Conservation (phyloP, 257 asterid species). For the Przewalskia tangutica region DNA sequence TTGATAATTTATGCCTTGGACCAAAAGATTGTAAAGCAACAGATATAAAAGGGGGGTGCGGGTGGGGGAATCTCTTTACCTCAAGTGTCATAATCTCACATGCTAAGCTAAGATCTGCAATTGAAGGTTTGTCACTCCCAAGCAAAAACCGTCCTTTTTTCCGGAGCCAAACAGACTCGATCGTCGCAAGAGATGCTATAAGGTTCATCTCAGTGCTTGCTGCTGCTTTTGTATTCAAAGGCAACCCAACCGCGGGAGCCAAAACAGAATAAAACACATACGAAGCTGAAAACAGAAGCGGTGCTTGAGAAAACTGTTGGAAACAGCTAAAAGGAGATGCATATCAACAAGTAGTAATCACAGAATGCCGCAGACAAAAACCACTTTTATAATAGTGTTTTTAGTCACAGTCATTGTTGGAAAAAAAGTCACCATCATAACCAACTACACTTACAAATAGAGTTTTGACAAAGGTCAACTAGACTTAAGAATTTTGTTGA, state of each 20-base stretch:
- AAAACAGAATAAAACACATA: constrained; percentile 37
- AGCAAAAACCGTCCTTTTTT: constrained; percentile 60
- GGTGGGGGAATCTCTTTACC: constrained; percentile 27
- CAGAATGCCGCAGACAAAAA: not conserved
- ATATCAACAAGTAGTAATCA: not conserved
- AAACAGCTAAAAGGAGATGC: not conserved
- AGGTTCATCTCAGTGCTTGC: constrained; percentile 56
- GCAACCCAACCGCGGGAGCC: constrained; percentile 56
- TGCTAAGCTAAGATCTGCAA: constrained; percentile 80
- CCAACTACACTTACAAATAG: not conserved
- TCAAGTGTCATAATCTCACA: constrained; percentile 81
- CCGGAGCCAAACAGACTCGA: constrained; percentile 72
- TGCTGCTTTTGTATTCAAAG: constrained; percentile 52
- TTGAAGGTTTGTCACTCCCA: constrained; percentile 71
- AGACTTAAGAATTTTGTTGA: not conserved
- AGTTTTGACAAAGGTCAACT: too few species aligned
- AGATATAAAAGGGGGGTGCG: not conserved
- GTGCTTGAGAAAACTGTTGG: constrained; percentile 5
- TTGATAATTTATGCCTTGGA: not conserved
- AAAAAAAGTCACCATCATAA: not conserved
- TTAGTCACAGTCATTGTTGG: not conserved
- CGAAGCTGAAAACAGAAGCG: constrained; percentile 28
- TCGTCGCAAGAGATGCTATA: constrained; percentile 46
- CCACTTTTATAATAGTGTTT: not conserved
- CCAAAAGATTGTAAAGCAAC: not conserved